phyloP scores from a whole-genome alignment of 2,329 filamentous ascomycete species.

The Emericellopsis cladophorae region DNA sequence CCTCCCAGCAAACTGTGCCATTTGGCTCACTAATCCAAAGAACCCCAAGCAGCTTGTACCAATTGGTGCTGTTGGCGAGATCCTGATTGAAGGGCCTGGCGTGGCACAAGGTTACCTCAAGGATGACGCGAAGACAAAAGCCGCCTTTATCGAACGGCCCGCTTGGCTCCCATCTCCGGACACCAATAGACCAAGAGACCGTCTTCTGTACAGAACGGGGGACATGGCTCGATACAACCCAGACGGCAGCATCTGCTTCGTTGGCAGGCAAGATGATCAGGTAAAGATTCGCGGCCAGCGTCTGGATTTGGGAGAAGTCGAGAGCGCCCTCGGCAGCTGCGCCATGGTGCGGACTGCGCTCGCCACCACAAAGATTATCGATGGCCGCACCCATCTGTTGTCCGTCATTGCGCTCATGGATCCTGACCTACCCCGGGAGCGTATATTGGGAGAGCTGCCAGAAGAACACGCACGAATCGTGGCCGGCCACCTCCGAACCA shows the following conservation, averaged over 20 bases:
- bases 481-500: not conserved
- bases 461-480: not conserved
- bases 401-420: not conserved
- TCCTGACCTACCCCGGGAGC: not conserved
- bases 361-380: not conserved
- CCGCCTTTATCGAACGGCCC: constrained; percentile 1
- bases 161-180: not conserved
- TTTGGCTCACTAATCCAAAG: constrained; percentile 5
- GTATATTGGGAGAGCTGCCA: not conserved
- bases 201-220: constrained; percentile 28
- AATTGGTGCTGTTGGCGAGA: constrained; percentile 1
- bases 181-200: not conserved
- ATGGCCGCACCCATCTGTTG: not conserved
- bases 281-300: constrained; percentile 40
- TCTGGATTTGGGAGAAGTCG: constrained; percentile 23
- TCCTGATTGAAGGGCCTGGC: not conserved
- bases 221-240: constrained; percentile 27
- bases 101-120: not conserved
- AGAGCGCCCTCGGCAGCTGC: not conserved
- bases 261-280: constrained; percentile 37
- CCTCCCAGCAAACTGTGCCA: not conserved
- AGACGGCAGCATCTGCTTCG: constrained; percentile 19
- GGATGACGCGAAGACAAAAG: not conserved
- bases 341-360: not conserved
- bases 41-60: not conserved